Evolutionary conservation across 129 eudicot species (phyloP), one percentile per base, ranked within the genome.

Genomic region (Helichrysum umbraculigerum): DNA sequence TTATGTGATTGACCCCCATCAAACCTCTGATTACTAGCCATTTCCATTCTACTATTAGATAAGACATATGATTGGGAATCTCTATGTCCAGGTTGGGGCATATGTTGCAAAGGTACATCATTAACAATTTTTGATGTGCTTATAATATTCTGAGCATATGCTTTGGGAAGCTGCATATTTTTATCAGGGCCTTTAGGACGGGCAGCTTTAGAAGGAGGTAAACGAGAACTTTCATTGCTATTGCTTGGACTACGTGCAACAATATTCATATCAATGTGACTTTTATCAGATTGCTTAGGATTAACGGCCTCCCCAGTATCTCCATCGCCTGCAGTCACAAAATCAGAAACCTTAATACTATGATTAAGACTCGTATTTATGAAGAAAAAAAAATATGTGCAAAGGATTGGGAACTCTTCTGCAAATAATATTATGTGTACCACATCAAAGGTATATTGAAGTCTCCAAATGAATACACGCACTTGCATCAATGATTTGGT

Each of bases 201-300:
- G 42, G 72, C 80, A 65, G 82, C 78, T 80, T 74, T 82, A 5
- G 87, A 81, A 37, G 82, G 86, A 58, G 67, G 81, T 67, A 74
- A 59, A 54, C 79, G 75, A 29, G 83, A 73, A 22, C 64, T 68
- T 61, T 86, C 92, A 75, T 73, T 79, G 81, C 78, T 85, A 73
- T 92, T 86, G 79, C 88, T 87, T 67, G 94, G 85, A 85, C 96
- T 87, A 37, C 83, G 76, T 10, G 75, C 58, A 15, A 65, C 41
- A 70, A 70, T 70, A 78, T 44, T 70, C 74, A 80, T 82, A 62
- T 84, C 88, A 58, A 62, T 44, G 20, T 64, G 64, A 67, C 37
- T 84, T 73, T 73, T 73, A 63, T 86, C 96, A 15, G 87, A 69
- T 37, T 83, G 82, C 71, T 91, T 85, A 56, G 74, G 65, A 79